phyloP scores from a whole-genome alignment of 768 basidiomycete species.

The Macrolepiota dolichaula region DNA sequence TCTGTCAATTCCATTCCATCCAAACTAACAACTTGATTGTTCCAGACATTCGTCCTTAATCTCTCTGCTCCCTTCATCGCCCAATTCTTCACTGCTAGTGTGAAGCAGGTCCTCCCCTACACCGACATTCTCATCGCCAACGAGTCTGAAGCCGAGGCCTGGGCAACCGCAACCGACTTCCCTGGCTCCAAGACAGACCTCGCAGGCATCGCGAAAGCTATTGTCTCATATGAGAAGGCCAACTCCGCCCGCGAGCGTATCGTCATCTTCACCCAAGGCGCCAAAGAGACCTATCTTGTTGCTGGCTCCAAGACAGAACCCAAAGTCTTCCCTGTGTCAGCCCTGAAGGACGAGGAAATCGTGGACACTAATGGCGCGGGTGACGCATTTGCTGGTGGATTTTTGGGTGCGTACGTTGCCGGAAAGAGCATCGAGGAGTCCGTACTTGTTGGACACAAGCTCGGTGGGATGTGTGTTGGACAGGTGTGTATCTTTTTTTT shows the following conservation, averaged over 20 bases:
- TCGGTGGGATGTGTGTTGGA: slow-evolving; percentile 84
- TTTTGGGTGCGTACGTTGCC: slow-evolving; percentile 79
- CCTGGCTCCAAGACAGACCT: slow-evolving; percentile 60
- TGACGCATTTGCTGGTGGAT: slow-evolving; percentile 95
- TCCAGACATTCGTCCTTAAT: slow-evolving; percentile 89
- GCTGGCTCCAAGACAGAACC: slow-evolving; percentile 52
- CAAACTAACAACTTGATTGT: no score
- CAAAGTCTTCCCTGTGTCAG: slow-evolving; percentile 55
- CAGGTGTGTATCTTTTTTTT: slow-evolving; percentile 42
- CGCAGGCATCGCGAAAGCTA: slow-evolving; percentile 61
- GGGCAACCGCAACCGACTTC: slow-evolving; percentile 71
- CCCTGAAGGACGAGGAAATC: slow-evolving; percentile 60
- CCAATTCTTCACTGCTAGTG: slow-evolving; percentile 84
- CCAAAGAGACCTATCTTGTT: slow-evolving; percentile 75
- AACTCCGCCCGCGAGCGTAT: slow-evolving; percentile 74
- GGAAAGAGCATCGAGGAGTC: slow-evolving; percentile 78
- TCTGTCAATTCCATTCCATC: not conserved
- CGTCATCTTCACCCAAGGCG: slow-evolving; percentile 91
- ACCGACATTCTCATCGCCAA: slow-evolving; percentile 94
- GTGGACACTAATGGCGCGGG: slow-evolving; percentile 99
- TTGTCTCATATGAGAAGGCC: slow-evolving; percentile 74
- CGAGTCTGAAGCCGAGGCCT: slow-evolving; percentile 90
- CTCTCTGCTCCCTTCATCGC: slow-evolving; percentile 97
- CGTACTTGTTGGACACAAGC: slow-evolving; percentile 81
- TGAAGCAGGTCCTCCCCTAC: slow-evolving; percentile 79